Evolutionary conservation across 495 filamentous ascomycete species (phyloP), one percentile per base, ranked within the genome.

Genomic region (Glutinoglossum americanum): DNA sequence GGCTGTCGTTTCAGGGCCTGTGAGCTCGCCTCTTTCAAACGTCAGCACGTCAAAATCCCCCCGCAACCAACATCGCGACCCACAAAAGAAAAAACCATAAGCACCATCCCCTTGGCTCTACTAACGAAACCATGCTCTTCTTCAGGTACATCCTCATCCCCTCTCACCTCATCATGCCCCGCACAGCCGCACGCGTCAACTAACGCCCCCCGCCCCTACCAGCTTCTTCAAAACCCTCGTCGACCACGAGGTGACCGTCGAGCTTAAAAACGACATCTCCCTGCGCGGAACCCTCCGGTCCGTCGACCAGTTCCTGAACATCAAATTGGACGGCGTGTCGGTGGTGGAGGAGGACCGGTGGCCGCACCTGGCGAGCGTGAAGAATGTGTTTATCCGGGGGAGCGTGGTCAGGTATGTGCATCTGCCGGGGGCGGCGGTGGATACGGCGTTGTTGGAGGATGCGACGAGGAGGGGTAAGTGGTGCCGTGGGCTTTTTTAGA

Each of bases 161-260:
- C 33, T 41, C 25, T 56, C 21, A 35, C 37, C 37, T 41, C 37
- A 41, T 54, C 30, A 57, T 19, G 17, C n/a, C 47, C 9, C 32
- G 54, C 28, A 32, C 11, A 5, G 7, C 17, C 8, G 7, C 37
- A 7, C 37, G 17, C 37, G 13, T 13, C 15, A 41, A 28, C 47
- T 26, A 51, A 51, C 26, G 9, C 5, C 11, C 32, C 5, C 11
- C 3, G 39, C 11, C 3, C 35, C 25, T 63, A n/a, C n/a, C n/a
- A 96, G 93, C 73, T 98, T 97, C 79, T 98, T 98, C 82, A 97
- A 97, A 71, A 97, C 92, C 57, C 85, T 97, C 63, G 92, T 95
- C 67, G 92, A 96, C 76, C 87, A 95, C 67, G 82, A 90, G 73
- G 80, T 87, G 56, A 97, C 88, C 41, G 87, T 98, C 69, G 92